phyloP scores from a whole-genome alignment of 177 flowering plant species.

The Telopea speciosissima region DNA sequence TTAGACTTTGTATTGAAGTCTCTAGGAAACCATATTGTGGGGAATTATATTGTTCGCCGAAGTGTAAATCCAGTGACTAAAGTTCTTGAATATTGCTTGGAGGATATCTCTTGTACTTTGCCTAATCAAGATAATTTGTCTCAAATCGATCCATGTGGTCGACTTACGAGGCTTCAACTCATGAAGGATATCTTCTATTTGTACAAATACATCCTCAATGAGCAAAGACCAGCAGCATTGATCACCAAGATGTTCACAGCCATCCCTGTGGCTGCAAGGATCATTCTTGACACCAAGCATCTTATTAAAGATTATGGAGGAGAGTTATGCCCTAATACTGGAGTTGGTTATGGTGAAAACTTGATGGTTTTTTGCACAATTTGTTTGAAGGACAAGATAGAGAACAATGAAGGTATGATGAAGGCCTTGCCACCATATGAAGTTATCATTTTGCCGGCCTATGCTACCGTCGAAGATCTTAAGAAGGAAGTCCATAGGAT shows the following conservation, averaged over 20 bases:
- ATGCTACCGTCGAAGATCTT: conserved; percentile 52
- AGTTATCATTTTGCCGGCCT: conserved; percentile 32
- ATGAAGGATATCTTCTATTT: conserved; percentile 53
- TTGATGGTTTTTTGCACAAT: conserved; percentile 47
- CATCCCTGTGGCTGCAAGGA: conserved; percentile 47
- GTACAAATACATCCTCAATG: conserved; percentile 51
- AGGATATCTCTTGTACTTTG: conserved; percentile 44
- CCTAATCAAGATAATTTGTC: conserved; percentile 24
- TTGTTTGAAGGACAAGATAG: conserved; percentile 15
- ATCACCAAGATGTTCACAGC: conserved; percentile 24
- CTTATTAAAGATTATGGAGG: conserved; percentile 49
- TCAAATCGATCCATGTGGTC: conserved; percentile 15
- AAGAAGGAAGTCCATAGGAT: conserved; percentile 47
- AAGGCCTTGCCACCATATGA: conserved; percentile 41
- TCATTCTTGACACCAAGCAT: conserved; percentile 68
- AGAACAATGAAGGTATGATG: background rate
- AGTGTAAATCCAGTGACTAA: conserved; percentile 89
- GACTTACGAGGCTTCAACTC: conserved; percentile 45
- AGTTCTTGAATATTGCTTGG: conserved; percentile 83
- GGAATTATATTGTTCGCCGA: conserved; percentile 72
- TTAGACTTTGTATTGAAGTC: conserved; percentile 90
- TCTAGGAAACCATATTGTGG: conserved; percentile 80
- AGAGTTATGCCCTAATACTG: conserved; percentile 12
- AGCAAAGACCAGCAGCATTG: conserved; percentile 21
- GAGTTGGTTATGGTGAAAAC: conserved; percentile 27